Evolutionary conservation across 1,139 yeast genomes (phyloP), one percentile per base, ranked within the genome.

Genomic region (Kurtzmaniella quercitrusa): DNA sequence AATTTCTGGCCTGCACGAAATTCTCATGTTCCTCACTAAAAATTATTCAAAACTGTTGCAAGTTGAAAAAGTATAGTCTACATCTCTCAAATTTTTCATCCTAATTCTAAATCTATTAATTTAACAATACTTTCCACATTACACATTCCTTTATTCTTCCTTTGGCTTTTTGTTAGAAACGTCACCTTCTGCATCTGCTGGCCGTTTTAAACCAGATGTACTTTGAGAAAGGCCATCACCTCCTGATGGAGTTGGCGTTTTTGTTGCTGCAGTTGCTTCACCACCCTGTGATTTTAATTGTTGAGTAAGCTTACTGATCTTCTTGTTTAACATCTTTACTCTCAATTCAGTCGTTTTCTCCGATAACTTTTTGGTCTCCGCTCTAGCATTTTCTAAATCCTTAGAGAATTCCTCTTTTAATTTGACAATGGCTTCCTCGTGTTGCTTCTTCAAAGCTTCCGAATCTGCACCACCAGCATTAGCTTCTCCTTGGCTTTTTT

Each of bases 321-420:
- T 71, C 49, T 74, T 65, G 50, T 63, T 71, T 55, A 72, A 63
- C 67, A 67, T 69, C 45, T 65, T 66, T 50, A 71, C 57, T 49
- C 68, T 69, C 46, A 71, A 57, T 44, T 71, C 75, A 45, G 60
- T 66, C 45, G 66, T 61, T 57, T 71, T 72, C 42, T 68, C 72
- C 22, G 66, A 63, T 41, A 63, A 64, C 42, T 58, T 53, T 44
- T 59, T 62, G 7, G 61, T 59, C 26, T 57, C 59, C 14, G 50
- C 55, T 49, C 62, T 61, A 40, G 67, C 74, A 9, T 56, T 57
- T 19, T 61, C 65, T 42, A 72, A 52, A 43, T 60, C 62, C 22
- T 52, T 46, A 20, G 58, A 58, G 42, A 67, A 64, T 4, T 56
- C 64, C 20, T 51, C 50, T 39, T 61, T 61, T 43, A 72, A 54